A percentile compares a stretch with the other conserved stretches of the same genome.
phyloP scores from a whole-genome alignment of 352 stramenopile species.

The Phytophthora aleatoria region DNA sequence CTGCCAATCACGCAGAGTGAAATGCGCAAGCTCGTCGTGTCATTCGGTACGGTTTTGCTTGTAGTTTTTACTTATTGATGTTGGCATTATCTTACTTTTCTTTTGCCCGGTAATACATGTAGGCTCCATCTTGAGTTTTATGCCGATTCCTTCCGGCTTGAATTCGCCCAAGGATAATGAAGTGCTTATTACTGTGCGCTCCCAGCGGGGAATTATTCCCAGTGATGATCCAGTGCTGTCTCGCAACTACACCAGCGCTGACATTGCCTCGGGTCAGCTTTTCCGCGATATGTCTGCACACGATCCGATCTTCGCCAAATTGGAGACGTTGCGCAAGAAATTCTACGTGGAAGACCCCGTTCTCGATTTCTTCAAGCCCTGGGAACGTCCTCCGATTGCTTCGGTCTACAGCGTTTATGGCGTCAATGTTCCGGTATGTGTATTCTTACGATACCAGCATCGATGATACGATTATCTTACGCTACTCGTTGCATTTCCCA shows the following conservation, averaged over 20 bases:
- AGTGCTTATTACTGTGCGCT: slow-evolving; percentile 56
- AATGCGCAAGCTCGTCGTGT: slow-evolving; percentile 72
- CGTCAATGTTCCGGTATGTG: slow-evolving; percentile 69
- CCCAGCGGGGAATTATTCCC: slow-evolving; percentile 31
- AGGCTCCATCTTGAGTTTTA: slow-evolving; percentile 77
- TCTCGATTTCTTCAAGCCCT: slow-evolving; percentile 59
- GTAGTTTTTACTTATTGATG: not conserved
- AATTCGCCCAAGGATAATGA: slow-evolving; percentile 59
- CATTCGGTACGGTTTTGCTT: slow-evolving; percentile 51
- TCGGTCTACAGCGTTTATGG: slow-evolving; percentile 82
- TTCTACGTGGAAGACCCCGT: slow-evolving; percentile 78
- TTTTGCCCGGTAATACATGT: not conserved
- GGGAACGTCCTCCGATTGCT: slow-evolving; percentile 71
- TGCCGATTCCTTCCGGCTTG: slow-evolving; percentile 63
- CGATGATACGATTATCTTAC: not conserved
- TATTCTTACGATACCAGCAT: not conserved
- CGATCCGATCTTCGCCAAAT: slow-evolving; percentile 68
- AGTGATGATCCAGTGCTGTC: slow-evolving; percentile 26
- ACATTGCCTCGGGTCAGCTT: slow-evolving; percentile 69
- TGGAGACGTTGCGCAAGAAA: slow-evolving; percentile 57
- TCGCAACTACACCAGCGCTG: slow-evolving; percentile 65
- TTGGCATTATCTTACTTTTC: not conserved
- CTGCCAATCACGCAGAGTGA: slow-evolving; percentile 69
- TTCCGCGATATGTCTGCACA: slow-evolving; percentile 70
- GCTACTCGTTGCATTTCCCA: not conserved